Evolutionary conservation across 2,329 filamentous ascomycete species (phyloP).

Genomic region (Penicillium polonicum): DNA sequence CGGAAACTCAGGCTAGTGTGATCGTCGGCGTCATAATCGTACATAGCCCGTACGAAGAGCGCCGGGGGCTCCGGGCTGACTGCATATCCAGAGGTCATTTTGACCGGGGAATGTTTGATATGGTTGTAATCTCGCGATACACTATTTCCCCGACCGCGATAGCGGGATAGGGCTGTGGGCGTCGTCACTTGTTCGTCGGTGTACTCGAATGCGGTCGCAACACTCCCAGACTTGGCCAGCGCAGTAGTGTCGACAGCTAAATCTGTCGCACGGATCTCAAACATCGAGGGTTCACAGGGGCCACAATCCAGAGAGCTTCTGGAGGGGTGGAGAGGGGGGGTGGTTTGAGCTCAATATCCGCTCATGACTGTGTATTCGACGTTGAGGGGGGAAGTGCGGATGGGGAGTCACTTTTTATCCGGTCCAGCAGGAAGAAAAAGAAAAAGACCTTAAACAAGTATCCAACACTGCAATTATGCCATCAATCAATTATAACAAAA

Average conservation of each 20-base stretch:
- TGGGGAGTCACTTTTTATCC: constrained; percentile 18
- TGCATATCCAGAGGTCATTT: constrained; percentile 33
- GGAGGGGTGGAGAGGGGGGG: not conserved
- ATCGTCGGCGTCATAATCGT: constrained; percentile 98
- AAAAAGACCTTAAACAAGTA: not conserved
- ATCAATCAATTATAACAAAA: constrained; percentile 7
- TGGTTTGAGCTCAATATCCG: constrained; percentile 17
- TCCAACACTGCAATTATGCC: not conserved
- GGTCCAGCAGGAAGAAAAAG: not conserved
- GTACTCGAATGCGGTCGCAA: constrained; percentile 46
- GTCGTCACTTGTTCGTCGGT: constrained; percentile 39
- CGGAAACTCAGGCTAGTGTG: constrained; percentile 95
- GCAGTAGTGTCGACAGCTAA: constrained; percentile 35
- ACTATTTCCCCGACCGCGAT: constrained; percentile 34
- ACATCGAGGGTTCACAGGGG: constrained; percentile 30
- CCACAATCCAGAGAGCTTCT: constrained; percentile 8
- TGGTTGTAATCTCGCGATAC: constrained; percentile 26
- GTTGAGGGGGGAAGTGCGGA: constrained; percentile 16
- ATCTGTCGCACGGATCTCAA: constrained; percentile 34
- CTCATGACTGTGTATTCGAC: constrained; percentile 24
- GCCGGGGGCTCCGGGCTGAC: constrained; percentile 48
- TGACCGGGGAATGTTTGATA: constrained; percentile 28
- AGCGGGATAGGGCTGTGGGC: constrained; percentile 30
- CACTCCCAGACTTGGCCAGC: constrained; percentile 37
- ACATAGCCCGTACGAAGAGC: constrained; percentile 89